Percentiles rank a stretch among this genome's conserved stretches.
These are phyloP conservation scores for Crithidia sp. DNA, from an alignment of 208 protist genomes.

Conservation along the genomic window DNA sequence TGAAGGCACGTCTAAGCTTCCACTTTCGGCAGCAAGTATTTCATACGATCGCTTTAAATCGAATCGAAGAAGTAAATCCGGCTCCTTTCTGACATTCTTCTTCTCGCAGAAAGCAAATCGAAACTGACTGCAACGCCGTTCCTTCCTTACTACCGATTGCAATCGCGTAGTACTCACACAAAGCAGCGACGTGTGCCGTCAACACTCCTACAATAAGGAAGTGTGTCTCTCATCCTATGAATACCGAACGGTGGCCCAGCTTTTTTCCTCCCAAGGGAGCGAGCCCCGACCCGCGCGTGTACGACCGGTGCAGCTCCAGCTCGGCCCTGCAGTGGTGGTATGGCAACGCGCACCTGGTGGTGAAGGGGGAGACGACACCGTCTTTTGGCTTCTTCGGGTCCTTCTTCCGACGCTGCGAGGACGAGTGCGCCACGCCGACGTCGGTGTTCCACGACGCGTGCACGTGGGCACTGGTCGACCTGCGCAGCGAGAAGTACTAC, in stretches of 20 bases:
- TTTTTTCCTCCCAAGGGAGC: conserved; percentile 33
- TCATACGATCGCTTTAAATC: too few species aligned
- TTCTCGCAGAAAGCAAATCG: too few species aligned
- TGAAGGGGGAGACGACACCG: conserved; percentile 22
- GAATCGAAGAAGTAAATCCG: too few species aligned
- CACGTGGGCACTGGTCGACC: conserved; percentile 63
- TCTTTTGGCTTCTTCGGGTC: conserved; percentile 58
- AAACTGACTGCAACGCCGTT: too few species aligned
- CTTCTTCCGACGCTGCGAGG: conserved; percentile 50
- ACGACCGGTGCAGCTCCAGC: conserved; percentile 28
- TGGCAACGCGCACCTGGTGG: conserved; percentile 43
- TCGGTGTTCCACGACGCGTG: conserved; percentile 47
- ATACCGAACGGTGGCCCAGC: conserved; percentile 4
- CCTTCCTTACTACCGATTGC: too few species aligned
- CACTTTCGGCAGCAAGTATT: too few species aligned
- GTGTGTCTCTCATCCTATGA: background rate
- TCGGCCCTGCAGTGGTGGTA: conserved; percentile 66
- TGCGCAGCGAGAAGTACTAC: conserved; percentile 46
- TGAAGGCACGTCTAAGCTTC: too few species aligned
- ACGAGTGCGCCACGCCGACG: conserved; percentile 11
- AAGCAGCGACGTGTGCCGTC: too few species aligned
- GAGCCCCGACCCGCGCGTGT: conserved; percentile 22
- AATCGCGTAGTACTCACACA: too few species aligned
- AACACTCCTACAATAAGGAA: too few species aligned
- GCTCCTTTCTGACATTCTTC: too few species aligned